Conservation (phyloP, 2,329 filamentous ascomycete species). For the Fusarium nematophilum region DNA sequence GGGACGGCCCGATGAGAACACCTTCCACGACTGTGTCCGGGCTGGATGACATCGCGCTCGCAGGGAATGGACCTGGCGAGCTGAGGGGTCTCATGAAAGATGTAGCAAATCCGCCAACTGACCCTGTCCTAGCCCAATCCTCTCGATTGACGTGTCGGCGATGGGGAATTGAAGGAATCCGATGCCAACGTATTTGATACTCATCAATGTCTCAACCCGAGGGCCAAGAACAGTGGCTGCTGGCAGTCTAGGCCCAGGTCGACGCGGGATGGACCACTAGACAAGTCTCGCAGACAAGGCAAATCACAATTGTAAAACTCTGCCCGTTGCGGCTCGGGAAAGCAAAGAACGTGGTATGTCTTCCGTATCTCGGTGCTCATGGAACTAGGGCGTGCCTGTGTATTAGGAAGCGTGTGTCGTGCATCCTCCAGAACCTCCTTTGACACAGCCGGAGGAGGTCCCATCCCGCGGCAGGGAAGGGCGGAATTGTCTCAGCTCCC, state of each 20-base stretch:
- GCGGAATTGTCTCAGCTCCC: constrained; percentile 25
- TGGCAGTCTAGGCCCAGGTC: not conserved
- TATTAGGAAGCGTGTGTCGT: not conserved
- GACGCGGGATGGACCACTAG: not conserved
- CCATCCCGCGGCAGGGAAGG: constrained; percentile 12
- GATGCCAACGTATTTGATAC: constrained; percentile 6
- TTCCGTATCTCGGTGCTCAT: not conserved
- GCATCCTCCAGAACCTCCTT: not conserved
- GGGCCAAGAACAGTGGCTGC: not conserved
- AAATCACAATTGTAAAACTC: not conserved
- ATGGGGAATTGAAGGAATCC: constrained; percentile 15
- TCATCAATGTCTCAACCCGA: constrained; percentile 1
- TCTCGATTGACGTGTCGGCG: not conserved
- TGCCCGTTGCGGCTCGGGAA: not conserved
- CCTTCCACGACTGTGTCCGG: not conserved
- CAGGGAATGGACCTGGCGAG: not conserved
- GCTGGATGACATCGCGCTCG: too few species aligned
- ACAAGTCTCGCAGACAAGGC: not conserved
- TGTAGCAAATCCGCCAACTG: not conserved
- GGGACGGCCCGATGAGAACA: constrained; percentile 4
- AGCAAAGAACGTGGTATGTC: not conserved
- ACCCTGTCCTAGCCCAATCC: not conserved
- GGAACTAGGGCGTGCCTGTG: not conserved
- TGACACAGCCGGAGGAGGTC: constrained; percentile 8
- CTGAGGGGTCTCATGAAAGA: not conserved